Conservation (phyloP, 2,329 filamentous ascomycete genomes). For the Thyridium curvatum region DNA sequence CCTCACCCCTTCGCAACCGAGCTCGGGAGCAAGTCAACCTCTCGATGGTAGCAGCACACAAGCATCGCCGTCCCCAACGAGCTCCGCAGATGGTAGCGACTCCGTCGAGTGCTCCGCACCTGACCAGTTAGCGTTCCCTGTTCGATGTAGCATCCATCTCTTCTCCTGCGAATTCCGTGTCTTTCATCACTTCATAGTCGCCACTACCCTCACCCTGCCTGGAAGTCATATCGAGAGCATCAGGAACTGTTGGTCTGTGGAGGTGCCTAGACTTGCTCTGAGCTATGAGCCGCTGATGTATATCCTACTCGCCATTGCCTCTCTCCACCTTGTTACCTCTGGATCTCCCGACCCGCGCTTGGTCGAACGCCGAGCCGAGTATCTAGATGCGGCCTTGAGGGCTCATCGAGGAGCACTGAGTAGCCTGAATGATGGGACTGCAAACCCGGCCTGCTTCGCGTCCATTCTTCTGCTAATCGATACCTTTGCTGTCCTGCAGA, state of each 20-base stretch:
- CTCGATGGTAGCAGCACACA: too few relatives aligned
- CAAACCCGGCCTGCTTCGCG: conserved; percentile 14
- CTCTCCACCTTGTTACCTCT: conserved; percentile 10
- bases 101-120: too few relatives aligned
- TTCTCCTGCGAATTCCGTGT: conserved; percentile 15
- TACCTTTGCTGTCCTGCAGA: conserved; percentile 11
- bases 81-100: too few relatives aligned
- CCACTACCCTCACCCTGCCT: conserved; percentile 11
- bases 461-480: conserved; percentile 14
- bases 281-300: conserved; percentile 14
- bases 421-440: conserved; percentile 8
- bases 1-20: too few relatives aligned
- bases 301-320: conserved; percentile 13
- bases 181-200: conserved; percentile 12
- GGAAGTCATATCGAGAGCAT: conserved; percentile 10
- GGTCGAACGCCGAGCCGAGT: conserved; percentile 7
- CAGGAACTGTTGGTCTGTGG: conserved; percentile 10
- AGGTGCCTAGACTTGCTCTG: conserved; percentile 13
- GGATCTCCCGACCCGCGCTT: conserved; percentile 3
- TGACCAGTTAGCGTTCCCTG: not conserved
- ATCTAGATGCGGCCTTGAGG: conserved; percentile 13
- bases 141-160: not conserved
- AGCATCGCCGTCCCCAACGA: too few relatives aligned
- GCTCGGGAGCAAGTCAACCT: too few relatives aligned
- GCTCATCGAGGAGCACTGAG: conserved; percentile 10